Conservation (phyloP, 2,329 filamentous ascomycete species). For the Parastagonospora nodorum region DNA sequence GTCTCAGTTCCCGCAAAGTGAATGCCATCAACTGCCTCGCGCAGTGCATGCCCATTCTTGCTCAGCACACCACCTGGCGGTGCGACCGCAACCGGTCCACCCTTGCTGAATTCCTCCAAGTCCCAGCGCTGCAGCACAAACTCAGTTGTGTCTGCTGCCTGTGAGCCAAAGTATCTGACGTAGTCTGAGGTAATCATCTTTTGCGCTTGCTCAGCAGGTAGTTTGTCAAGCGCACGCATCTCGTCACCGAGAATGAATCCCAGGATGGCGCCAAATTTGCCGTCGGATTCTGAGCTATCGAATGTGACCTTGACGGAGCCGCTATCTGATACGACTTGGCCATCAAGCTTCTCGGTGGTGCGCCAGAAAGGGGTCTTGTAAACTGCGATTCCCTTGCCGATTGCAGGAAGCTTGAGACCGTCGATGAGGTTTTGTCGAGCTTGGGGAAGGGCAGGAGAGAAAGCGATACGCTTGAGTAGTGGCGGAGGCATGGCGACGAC, state of each 20-base stretch:
- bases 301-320: conserved; percentile 19
- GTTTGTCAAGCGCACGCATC: conserved; percentile 18
- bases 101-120: conserved; percentile 23
- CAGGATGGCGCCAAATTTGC: conserved; percentile 24
- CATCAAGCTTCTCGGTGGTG: conserved; percentile 44
- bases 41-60: conserved; percentile 14
- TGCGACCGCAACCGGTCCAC: conserved; percentile 23
- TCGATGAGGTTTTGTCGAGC: conserved; percentile 47
- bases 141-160: conserved; percentile 15
- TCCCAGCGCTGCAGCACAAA: conserved; percentile 30
- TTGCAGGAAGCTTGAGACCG: conserved; percentile 52
- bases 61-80: conserved; percentile 15
- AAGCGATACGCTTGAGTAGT: conserved; percentile 52
- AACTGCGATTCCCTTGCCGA: conserved; percentile 58
- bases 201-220: conserved; percentile 1
- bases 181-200: conserved; percentile 14
- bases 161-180: conserved; percentile 17
- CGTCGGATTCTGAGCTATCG: conserved; percentile 22
- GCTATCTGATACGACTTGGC: conserved; percentile 31
- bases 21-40: conserved; percentile 43
- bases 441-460: conserved; percentile 54
- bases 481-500: conserved; percentile 58
- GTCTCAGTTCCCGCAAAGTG: conserved; percentile 63
- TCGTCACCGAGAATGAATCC: conserved; percentile 30
- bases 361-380: conserved; percentile 57